A percentile compares a stretch with the other conserved stretches of the same genome.
phyloP scores from a whole-genome alignment of 2,329 filamentous ascomycete genomes.

The Nigrospora oryzae region DNA sequence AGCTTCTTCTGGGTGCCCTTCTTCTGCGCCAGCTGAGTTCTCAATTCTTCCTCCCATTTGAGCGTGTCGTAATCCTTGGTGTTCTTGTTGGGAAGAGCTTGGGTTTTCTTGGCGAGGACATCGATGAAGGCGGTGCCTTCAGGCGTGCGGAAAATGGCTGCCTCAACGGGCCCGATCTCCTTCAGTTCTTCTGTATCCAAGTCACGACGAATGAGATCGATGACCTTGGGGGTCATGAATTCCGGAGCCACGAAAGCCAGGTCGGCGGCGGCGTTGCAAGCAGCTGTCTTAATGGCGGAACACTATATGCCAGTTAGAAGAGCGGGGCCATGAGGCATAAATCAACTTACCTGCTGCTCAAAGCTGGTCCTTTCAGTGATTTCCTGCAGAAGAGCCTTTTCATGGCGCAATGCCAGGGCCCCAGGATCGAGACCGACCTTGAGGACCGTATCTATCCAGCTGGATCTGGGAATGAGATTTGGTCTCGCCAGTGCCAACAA shows the following conservation, averaged over 20 bases:
- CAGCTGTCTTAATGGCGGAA: slow-evolving; percentile 52
- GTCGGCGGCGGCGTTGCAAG: slow-evolving; percentile 80
- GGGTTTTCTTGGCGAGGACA: slow-evolving; percentile 76
- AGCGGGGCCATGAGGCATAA: background rate
- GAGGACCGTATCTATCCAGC: slow-evolving; percentile 86
- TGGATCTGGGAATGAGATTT: slow-evolving; percentile 67
- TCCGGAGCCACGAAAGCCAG: slow-evolving; percentile 90
- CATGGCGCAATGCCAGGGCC: slow-evolving; percentile 56
- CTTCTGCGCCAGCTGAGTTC: slow-evolving; percentile 82
- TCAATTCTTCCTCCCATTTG: slow-evolving; percentile 94
- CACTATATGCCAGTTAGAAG: slow-evolving; percentile 18
- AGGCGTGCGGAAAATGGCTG: slow-evolving; percentile 84
- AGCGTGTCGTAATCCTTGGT: slow-evolving; percentile 91
- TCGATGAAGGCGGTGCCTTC: slow-evolving; percentile 86
- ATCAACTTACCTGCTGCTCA: slow-evolving; percentile 21
- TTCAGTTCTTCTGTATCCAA: slow-evolving; percentile 62
- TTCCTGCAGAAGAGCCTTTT: slow-evolving; percentile 58
- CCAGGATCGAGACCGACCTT: slow-evolving; percentile 78
- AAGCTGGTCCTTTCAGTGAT: slow-evolving; percentile 49
- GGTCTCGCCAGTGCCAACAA: slow-evolving; percentile 71
- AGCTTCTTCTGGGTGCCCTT: slow-evolving; percentile 88
- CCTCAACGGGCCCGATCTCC: slow-evolving; percentile 75
- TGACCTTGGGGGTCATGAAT: slow-evolving; percentile 64
- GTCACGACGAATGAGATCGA: slow-evolving; percentile 66
- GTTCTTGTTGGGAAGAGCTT: slow-evolving; percentile 71